Percentiles rank a stretch among this genome's conserved stretches.
Evolutionary conservation across 352 stramenopile species (phyloP).

Genomic region (Phytophthora aleatoria): DNA sequence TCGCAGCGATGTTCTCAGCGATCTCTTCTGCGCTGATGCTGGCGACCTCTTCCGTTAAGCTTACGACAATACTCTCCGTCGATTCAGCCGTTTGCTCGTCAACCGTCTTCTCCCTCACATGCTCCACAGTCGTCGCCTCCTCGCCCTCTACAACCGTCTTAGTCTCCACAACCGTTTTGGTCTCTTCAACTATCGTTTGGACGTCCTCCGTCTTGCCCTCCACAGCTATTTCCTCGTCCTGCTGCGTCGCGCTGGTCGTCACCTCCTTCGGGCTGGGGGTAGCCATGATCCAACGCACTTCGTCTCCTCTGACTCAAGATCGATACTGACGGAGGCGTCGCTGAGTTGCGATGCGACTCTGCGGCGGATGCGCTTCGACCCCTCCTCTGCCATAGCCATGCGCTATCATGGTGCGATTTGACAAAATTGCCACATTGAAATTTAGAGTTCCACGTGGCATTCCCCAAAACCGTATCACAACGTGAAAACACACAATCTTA

Average conservation of each 20-base stretch:
- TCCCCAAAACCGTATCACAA: neutral
- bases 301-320: conserved; percentile 6
- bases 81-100: neutral
- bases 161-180: neutral
- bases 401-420: conserved; percentile 15
- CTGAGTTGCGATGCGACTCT: conserved; percentile 4
- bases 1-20: neutral
- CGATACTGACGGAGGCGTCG: conserved; percentile 17
- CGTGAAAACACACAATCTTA: neutral
- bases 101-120: neutral
- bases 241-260: conserved; percentile 5
- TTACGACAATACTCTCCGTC: neutral
- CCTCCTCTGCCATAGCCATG: conserved; percentile 6
- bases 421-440: conserved; percentile 8
- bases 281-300: conserved; percentile 15
- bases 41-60: neutral
- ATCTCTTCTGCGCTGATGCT: neutral
- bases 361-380: neutral
- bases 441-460: conserved; percentile 1
- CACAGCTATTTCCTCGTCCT: neutral
- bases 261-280: conserved; percentile 11
- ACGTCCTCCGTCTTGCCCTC: neutral
- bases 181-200: neutral
- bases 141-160: neutral
- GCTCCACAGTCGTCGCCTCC: neutral